Percentiles rank a stretch among this genome's conserved stretches.
Conservation (phyloP, 495 filamentous ascomycete genomes). For the Xylaria castorea region DNA sequence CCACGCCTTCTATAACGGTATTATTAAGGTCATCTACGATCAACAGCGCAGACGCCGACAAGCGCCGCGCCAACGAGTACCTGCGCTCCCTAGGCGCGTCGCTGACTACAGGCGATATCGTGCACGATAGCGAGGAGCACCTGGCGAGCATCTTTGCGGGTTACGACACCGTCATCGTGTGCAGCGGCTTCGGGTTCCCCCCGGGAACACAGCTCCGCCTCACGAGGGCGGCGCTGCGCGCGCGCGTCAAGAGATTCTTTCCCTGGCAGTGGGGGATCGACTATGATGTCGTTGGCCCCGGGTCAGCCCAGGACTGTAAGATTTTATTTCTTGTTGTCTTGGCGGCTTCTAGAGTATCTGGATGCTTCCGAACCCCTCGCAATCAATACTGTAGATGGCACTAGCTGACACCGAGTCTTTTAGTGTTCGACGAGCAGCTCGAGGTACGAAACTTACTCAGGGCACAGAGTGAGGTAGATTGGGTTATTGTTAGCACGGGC, state of each 20-base stretch:
- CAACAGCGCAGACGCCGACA: constrained; percentile 41
- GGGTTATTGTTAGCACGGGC: constrained; percentile 66
- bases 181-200: constrained; percentile 60
- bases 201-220: constrained; percentile 60
- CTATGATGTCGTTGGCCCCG: constrained; percentile 64
- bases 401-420: not conserved
- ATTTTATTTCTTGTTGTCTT: not conserved
- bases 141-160: constrained; percentile 53
- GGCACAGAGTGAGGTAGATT: constrained; percentile 53
- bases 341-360: not conserved
- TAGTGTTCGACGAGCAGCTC: constrained; percentile 67
- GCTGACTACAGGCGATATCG: constrained; percentile 57
- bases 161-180: constrained; percentile 61
- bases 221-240: constrained; percentile 56
- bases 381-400: not conserved
- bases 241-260: constrained; percentile 54
- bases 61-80: constrained; percentile 32
- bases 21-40: constrained; percentile 58
- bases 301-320: constrained; percentile 53
- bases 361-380: not conserved
- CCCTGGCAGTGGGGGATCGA: constrained; percentile 75
- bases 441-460: constrained; percentile 61
- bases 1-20: constrained; percentile 47
- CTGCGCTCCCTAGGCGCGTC: constrained; percentile 46
- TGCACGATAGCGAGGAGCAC: constrained; percentile 38